Percentiles rank a stretch among this genome's conserved stretches.
Evolutionary conservation across 2,329 filamentous ascomycete genomes (phyloP).

Genomic region (Teratosphaeria viscida): DNA sequence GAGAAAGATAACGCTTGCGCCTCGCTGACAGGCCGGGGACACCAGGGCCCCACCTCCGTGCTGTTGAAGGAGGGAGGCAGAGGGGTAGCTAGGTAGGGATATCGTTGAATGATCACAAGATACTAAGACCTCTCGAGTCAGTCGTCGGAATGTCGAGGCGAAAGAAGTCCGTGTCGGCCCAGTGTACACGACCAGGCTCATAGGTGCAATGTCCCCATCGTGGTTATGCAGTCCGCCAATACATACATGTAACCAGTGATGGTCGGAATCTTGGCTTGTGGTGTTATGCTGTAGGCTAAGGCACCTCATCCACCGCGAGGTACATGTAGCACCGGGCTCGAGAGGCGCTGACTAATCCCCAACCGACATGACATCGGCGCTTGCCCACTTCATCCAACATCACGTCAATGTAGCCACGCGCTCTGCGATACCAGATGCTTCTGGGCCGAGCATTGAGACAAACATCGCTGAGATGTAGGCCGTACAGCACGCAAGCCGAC

Average conservation of each 20-base stretch:
- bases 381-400: background rate
- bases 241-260: background rate
- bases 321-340: no score
- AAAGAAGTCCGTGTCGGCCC: background rate
- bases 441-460: slow-evolving; percentile 1
- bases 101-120: background rate
- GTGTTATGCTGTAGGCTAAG: background rate
- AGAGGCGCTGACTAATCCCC: background rate
- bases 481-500: slow-evolving; percentile 4
- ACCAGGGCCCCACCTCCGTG: background rate
- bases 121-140: background rate
- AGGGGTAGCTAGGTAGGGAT: background rate
- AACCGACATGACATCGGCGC: background rate
- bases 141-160: background rate
- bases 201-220: background rate
- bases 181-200: background rate
- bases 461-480: slow-evolving; percentile 4
- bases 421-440: slow-evolving; percentile 5
- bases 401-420: background rate
- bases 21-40: background rate
- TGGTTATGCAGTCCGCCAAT: background rate
- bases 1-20: background rate
- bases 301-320: no score
- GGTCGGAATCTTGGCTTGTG: background rate
- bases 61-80: background rate